Conservation (phyloP, 495 filamentous ascomycete species). For the Penicillium maclennaniae region DNA sequence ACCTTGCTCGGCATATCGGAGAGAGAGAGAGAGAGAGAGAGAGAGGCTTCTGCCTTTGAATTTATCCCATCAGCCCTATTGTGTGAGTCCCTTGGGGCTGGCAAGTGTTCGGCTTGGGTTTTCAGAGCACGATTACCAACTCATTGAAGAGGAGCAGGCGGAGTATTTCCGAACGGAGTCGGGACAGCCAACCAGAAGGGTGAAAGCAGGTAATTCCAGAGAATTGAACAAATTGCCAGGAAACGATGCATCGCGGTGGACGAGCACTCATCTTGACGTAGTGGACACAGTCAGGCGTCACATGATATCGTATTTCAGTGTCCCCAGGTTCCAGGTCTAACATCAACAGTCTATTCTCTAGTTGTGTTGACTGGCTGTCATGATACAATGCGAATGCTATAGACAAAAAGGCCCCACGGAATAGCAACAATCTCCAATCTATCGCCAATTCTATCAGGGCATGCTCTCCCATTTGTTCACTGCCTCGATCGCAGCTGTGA, state of each 20-base stretch:
- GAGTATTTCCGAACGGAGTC: background rate
- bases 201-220: too few relatives aligned
- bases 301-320: slow-evolving; percentile 2
- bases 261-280: background rate
- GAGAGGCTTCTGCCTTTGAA: too few relatives aligned
- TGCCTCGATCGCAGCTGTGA: slow-evolving; percentile 75
- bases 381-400: slow-evolving; percentile 9
- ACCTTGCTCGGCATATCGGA: too few relatives aligned
- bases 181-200: too few relatives aligned
- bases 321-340: background rate
- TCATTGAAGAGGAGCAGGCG: background rate
- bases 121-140: too few relatives aligned
- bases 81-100: too few relatives aligned
- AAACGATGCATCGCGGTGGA: too few relatives aligned
- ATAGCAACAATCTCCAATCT: background rate
- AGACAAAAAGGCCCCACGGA: background rate
- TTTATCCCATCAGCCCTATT: too few relatives aligned
- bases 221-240: too few relatives aligned
- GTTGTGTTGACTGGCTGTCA: background rate
- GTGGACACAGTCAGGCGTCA: background rate
- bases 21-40: too few relatives aligned
- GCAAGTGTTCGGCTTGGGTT: too few relatives aligned
- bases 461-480: slow-evolving; percentile 60
- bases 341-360: slow-evolving; percentile 7
- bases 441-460: slow-evolving; percentile 16